Conservation (phyloP, 352 stramenopile genomes). For the Pilasporangium apinafurcum region DNA sequence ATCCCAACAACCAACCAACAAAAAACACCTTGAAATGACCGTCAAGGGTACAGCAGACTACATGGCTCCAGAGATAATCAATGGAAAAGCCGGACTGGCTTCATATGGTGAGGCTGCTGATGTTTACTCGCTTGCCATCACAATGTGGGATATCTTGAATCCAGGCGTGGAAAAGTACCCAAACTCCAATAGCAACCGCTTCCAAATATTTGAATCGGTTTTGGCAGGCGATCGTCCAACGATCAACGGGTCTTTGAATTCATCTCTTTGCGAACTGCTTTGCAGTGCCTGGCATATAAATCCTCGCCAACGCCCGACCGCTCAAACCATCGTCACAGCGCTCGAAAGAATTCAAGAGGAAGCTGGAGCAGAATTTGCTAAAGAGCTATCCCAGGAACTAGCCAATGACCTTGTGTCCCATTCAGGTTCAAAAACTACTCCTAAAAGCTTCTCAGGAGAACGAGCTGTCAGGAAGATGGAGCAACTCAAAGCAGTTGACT, state of each 20-base stretch:
- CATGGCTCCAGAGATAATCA: conserved; percentile 78
- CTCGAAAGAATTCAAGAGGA: conserved; percentile 48
- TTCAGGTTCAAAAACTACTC: not conserved
- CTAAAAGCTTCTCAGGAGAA: not conserved
- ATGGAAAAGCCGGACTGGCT: conserved; percentile 57
- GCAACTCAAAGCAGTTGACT: conserved; percentile 11
- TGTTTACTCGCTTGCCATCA: conserved; percentile 70
- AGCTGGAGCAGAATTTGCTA: conserved; percentile 21
- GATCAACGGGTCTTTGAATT: conserved; percentile 24
- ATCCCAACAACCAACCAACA: not conserved
- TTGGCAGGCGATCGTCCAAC: conserved; percentile 45
- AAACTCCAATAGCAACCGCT: conserved; percentile 43
- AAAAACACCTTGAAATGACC: conserved; percentile 38
- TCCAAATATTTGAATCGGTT: conserved; percentile 67
- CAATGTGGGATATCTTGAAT: conserved; percentile 71
- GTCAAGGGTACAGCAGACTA: conserved; percentile 75
- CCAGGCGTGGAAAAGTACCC: conserved; percentile 62
- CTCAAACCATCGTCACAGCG: conserved; percentile 29
- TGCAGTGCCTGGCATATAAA: conserved; percentile 31
- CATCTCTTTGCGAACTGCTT: conserved; percentile 26
- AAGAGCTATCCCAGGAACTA: conserved; percentile 28
- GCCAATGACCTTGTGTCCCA: not conserved
- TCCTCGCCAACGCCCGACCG: conserved; percentile 23
- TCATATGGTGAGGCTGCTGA: conserved; percentile 67
- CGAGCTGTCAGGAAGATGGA: not conserved